Percentiles rank a stretch among this genome's conserved stretches.
Evolutionary conservation across 371 early-diverging fungal genomes (phyloP).

Genomic region (Batkoa obscura): DNA sequence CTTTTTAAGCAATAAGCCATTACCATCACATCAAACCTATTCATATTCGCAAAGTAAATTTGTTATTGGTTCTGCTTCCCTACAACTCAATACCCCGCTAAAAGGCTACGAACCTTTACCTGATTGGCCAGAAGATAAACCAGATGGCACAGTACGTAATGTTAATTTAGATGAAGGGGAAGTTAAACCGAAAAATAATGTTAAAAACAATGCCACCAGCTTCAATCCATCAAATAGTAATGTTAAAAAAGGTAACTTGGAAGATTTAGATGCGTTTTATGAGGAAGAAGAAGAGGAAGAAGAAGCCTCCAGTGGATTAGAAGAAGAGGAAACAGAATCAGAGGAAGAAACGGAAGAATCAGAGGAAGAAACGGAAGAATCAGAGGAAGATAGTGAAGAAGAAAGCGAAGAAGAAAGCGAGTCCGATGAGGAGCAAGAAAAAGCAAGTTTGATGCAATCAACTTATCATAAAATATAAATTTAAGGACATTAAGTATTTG

Average conservation of each 20-base stretch:
- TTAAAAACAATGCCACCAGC: conserved; percentile 9
- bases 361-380: conserved; percentile 10
- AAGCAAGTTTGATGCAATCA: no score
- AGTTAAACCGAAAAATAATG: conserved; percentile 21
- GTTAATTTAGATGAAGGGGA: conserved; percentile 17
- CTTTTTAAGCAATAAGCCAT: conserved; percentile 8
- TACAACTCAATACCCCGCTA: conserved; percentile 42
- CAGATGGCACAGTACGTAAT: conserved; percentile 43
- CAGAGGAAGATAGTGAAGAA: conserved; percentile 10
- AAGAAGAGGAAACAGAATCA: conserved; percentile 8
- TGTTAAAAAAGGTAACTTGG: conserved; percentile 19
- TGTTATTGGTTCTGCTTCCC: conserved; percentile 63
- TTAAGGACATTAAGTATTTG: no score
- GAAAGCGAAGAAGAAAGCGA: background rate
- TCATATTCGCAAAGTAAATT: no score
- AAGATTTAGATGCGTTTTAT: conserved; percentile 15
- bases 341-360: conserved; percentile 6
- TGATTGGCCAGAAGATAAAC: conserved; percentile 55
- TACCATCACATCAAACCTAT: no score
- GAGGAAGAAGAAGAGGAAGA: conserved; percentile 16
- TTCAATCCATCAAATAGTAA: conserved; percentile 7
- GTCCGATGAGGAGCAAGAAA: no score
- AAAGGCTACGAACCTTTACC: conserved; percentile 64
- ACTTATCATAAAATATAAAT: no score
- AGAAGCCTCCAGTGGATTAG: conserved; percentile 14